A percentile compares a stretch with the other conserved stretches of the same genome.
Evolutionary conservation across 805 yeast genomes (phyloP).

Genomic region (Cyberlindnera galapagoensis): DNA sequence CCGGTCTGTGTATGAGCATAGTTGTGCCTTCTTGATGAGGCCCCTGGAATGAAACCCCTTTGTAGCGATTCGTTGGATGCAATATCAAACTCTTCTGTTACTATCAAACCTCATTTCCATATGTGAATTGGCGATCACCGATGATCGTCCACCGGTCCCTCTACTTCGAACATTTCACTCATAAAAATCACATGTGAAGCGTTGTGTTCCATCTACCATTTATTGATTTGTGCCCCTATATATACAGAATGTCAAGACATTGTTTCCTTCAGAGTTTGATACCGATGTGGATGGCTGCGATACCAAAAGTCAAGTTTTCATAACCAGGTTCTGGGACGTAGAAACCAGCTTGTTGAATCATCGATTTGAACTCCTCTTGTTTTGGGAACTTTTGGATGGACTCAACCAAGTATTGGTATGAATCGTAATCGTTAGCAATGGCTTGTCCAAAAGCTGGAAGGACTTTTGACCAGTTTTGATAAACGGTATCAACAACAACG

Average conservation of each 20-base stretch:
- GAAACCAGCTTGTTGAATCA: conserved; percentile 95
- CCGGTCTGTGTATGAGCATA: too few species aligned
- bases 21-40: too few species aligned
- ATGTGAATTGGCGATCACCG: too few species aligned
- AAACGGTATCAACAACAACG: conserved; percentile 63
- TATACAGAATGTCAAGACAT: background rate
- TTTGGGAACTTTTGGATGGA: conserved; percentile 87
- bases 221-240: background rate
- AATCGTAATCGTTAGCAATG: conserved; percentile 90
- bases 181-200: too few species aligned
- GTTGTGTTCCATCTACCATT: background rate
- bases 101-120: too few species aligned
- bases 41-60: too few species aligned
- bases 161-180: too few species aligned
- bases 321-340: conserved; percentile 86
- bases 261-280: conserved; percentile 55
- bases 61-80: too few species aligned
- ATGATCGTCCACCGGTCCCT: too few species aligned
- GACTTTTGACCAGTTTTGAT: conserved; percentile 82
- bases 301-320: conserved; percentile 90
- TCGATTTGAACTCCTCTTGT: conserved; percentile 82
- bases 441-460: conserved; percentile 95
- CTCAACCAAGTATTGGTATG: conserved; percentile 94
- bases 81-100: too few species aligned
- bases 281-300: conserved; percentile 94